Percentiles rank a stretch among this genome's conserved stretches.
Evolutionary conservation across 2,329 filamentous ascomycete species (phyloP).

Genomic region (Aspergillus pseudotamarii): DNA sequence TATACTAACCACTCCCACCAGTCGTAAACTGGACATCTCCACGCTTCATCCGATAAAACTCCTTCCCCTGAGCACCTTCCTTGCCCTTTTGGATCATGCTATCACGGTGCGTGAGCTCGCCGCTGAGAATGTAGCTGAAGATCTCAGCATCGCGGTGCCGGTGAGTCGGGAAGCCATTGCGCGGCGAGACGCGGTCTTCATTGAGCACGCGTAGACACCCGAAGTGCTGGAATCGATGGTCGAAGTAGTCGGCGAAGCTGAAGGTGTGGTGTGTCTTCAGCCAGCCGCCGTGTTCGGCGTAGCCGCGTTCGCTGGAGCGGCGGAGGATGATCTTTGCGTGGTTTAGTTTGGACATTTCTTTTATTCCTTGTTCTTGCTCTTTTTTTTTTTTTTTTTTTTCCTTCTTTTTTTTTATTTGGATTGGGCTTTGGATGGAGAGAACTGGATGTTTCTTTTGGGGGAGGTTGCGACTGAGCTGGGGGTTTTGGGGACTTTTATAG

Average conservation of each 20-base stretch:
- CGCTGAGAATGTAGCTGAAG: constrained; percentile 82
- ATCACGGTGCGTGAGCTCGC: constrained; percentile 85
- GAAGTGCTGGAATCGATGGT: constrained; percentile 68
- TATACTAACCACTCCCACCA: constrained; percentile 68
- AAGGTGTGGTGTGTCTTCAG: constrained; percentile 86
- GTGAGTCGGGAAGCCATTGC: constrained; percentile 81
- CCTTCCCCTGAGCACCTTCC: constrained; percentile 61
- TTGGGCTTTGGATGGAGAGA: too few species aligned
- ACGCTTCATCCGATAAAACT: constrained; percentile 71
- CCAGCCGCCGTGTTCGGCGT: constrained; percentile 84
- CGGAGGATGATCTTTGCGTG: constrained; percentile 76
- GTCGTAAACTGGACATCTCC: constrained; percentile 90
- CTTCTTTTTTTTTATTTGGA: too few species aligned
- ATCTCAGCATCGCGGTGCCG: constrained; percentile 86
- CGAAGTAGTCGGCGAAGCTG: constrained; percentile 73
- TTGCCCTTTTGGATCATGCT: constrained; percentile 74
- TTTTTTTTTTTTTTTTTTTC: not conserved
- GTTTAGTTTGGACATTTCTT: constrained; percentile 62
- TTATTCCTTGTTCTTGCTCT: not conserved
- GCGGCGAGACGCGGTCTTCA: constrained; percentile 77
- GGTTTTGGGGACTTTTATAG: not conserved
- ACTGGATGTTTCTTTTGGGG: not conserved
- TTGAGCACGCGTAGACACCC: constrained; percentile 83
- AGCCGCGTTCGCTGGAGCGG: constrained; percentile 70
- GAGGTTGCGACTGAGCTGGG: not conserved